These are phyloP conservation scores for Oryza officinalis DNA, from an alignment of 176 grass and related monocot species.

Conservation along the genomic window DNA sequence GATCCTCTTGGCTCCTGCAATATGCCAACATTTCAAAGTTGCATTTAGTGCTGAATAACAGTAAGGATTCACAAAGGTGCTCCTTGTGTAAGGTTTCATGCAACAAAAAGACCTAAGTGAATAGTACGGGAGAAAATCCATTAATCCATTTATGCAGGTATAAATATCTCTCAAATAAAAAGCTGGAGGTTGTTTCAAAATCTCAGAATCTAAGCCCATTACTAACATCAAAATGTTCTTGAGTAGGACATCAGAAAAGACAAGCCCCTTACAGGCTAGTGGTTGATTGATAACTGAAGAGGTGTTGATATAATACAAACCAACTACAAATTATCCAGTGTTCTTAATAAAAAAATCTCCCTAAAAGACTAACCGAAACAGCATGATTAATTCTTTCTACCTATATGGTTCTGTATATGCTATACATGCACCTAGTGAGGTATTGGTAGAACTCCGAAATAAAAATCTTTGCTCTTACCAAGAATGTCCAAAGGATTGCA, in stretches of 20 bases:
- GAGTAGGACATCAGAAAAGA: neutral
- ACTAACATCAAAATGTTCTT: neutral
- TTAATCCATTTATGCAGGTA: neutral
- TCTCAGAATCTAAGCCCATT: neutral
- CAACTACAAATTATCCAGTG: neutral
- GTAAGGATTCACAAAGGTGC: neutral
- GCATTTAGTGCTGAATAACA: neutral
- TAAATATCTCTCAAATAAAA: neutral
- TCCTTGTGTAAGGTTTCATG: neutral
- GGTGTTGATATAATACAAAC: neutral
- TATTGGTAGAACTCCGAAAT: neutral
- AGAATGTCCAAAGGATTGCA: neutral
- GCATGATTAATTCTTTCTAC: neutral
- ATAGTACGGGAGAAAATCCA: neutral
- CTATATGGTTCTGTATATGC: neutral
- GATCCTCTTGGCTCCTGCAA: constrained; percentile 23
- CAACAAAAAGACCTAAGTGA: neutral
- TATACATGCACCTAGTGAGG: neutral
- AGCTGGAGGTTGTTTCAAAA: neutral
- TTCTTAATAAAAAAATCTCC: neutral
- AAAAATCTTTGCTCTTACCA: constrained; percentile 24
- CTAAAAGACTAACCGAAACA: neutral
- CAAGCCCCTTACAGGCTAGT: neutral
- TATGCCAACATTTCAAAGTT: neutral
- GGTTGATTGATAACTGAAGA: neutral